phyloP scores from a whole-genome alignment of 176 grass and related monocot genomes.

The Metroxylon sagu region DNA sequence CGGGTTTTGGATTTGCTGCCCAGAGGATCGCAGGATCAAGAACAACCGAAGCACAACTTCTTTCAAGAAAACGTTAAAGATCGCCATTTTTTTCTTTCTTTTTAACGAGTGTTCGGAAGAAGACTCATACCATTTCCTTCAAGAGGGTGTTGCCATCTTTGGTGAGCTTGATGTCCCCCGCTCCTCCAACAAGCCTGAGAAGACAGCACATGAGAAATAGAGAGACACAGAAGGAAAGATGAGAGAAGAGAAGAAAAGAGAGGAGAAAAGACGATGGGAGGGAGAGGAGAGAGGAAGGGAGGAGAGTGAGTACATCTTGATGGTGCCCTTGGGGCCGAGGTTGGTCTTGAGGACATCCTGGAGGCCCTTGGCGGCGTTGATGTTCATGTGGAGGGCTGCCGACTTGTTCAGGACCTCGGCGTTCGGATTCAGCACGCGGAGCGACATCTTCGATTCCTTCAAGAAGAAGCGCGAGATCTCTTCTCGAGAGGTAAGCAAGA shows the following conservation, averaged over 20 bases:
- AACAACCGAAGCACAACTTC: background rate
- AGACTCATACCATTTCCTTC: conserved; percentile 77
- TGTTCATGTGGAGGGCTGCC: conserved; percentile 94
- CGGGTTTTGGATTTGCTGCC: conserved; percentile 94
- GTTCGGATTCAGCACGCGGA: conserved; percentile 82
- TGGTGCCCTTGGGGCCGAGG: conserved; percentile 91
- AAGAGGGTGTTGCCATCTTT: conserved; percentile 96
- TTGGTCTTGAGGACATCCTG: conserved; percentile 95
- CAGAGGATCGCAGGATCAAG: background rate
- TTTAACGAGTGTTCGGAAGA: background rate
- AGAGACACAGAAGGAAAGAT: background rate
- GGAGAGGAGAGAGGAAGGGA: background rate
- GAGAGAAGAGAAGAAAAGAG: too few relatives aligned
- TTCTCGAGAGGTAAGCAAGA: background rate
- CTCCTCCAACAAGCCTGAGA: conserved; percentile 83
- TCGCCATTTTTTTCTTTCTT: background rate
- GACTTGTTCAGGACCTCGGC: conserved; percentile 99
- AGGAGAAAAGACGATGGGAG: background rate
- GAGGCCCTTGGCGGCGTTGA: conserved; percentile 91
- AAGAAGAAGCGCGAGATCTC: background rate
- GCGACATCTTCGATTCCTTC: conserved; percentile 43
- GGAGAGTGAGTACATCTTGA: conserved; percentile 67
- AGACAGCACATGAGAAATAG: too few relatives aligned
- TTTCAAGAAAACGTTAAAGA: background rate
- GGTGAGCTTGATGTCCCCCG: conserved; percentile 93